Evolutionary conservation across 108 stramenopile genomes (phyloP), one percentile per base, ranked within the genome.

Genomic region (Cafeteria roenbergensis): DNA sequence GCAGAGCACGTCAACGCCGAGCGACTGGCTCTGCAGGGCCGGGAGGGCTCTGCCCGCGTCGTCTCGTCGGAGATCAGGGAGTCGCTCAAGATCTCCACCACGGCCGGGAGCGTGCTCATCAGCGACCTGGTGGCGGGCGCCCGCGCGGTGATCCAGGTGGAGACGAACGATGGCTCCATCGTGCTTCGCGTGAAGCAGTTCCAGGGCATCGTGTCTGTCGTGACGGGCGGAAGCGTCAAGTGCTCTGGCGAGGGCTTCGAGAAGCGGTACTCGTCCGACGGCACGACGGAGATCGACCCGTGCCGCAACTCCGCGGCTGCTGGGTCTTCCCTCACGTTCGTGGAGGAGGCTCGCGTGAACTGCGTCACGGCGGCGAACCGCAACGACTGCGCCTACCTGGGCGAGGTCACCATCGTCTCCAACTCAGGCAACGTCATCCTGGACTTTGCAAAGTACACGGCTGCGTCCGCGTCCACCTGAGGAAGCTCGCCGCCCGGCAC

Each of bases 181-280:
- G 1, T 2, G 20, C 2, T 61, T 1, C 22, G 2, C 24, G 20
- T 32, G 20, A 26, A 6, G 2, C 59, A 22, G 17, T 61, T 61
- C 37, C 20, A 8, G 36, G 59, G 59, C 20, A 61, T 61, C 34
- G n/a, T 61, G 8, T 61, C 59, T 27, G n/a, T 61, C n/a, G 59
- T 38, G 59, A 61, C 59, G 2, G 59, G 37, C 2, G 59, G 59
- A 2, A 27, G 22, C 24, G 2, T 61, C 17, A 2, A 2, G 1
- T 61, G 59, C n/a, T 9, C 22, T 26, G 59, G 59, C 24, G 29
- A 2, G 3, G 59, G 59, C 29, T 61, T 61, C 59, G 59, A 61
- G 20, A 21, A 9, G 22, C 8, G 37, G 21, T 2, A 61, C 37
- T 8, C 21, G 8, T 14, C 6, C 12, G 33, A 17, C 32, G 17